Evolutionary conservation across 1,139 yeast genomes (phyloP).

Genomic region (Arxiozyma slooffiae): DNA sequence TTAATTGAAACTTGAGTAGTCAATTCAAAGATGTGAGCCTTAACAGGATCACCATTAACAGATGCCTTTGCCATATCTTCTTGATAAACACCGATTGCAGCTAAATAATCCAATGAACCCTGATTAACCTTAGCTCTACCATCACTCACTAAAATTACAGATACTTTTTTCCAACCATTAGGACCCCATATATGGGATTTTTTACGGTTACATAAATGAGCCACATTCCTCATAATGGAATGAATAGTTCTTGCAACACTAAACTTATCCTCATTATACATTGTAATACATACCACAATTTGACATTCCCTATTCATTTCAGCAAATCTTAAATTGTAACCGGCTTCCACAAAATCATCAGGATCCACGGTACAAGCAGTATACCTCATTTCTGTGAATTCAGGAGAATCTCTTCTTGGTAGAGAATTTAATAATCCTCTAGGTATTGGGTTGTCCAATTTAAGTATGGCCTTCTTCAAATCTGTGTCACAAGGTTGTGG

Average conservation of each 20-base stretch:
- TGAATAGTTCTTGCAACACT: conserved; percentile 88
- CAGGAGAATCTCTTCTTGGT: conserved; percentile 80
- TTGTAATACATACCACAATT: conserved; percentile 78
- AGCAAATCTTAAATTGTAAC: conserved; percentile 77
- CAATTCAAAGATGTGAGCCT: conserved; percentile 88
- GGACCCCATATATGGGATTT: conserved; percentile 87
- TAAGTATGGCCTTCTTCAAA: conserved; percentile 47
- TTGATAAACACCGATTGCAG: conserved; percentile 93
- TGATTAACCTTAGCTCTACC: conserved; percentile 83
- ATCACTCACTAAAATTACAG: conserved; percentile 81
- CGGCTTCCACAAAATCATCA: conserved; percentile 66
- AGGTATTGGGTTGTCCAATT: conserved; percentile 88
- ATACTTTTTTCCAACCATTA: conserved; percentile 92
- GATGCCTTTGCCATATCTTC: conserved; percentile 91
- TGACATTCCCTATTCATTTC: conserved; percentile 84
- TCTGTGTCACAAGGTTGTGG: conserved; percentile 53
- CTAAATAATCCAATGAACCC: conserved; percentile 71
- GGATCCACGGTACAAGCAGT: conserved; percentile 91
- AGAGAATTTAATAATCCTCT: conserved; percentile 68
- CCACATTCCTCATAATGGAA: conserved; percentile 83
- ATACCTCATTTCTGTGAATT: conserved; percentile 87
- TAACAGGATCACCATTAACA: conserved; percentile 81
- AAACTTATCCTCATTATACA: conserved; percentile 91
- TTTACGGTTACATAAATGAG: conserved; percentile 71
- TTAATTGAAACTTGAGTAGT: conserved; percentile 85